A percentile compares a stretch with the other conserved stretches of the same genome.
These are phyloP conservation scores for Didymella glomerata DNA, from an alignment of 2,329 filamentous ascomycete species.

Conservation along the genomic window DNA sequence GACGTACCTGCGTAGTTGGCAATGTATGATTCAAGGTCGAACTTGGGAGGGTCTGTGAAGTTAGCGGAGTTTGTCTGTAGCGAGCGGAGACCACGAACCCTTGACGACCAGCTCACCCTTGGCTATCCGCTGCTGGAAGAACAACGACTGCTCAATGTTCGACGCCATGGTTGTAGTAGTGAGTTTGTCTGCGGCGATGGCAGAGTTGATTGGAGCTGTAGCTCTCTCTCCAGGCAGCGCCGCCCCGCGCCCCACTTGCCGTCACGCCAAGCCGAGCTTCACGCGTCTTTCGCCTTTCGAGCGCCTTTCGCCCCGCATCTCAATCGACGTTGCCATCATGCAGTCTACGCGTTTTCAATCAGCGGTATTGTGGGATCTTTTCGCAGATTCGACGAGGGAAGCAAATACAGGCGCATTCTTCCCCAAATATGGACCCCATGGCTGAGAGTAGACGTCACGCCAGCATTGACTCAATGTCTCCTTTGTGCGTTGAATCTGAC, in stretches of 20 bases:
- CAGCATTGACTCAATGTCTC: neutral
- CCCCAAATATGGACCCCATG: neutral
- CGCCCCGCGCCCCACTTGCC: conserved; percentile 10
- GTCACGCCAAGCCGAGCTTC: conserved; percentile 13
- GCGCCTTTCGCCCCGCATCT: neutral
- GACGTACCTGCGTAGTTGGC: conserved; percentile 81
- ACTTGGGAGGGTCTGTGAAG: conserved; percentile 75
- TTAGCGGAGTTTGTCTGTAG: conserved; percentile 27
- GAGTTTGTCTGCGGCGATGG: conserved; percentile 23
- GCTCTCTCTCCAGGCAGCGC: conserved; percentile 17
- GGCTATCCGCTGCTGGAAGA: conserved; percentile 44
- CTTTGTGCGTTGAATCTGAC: neutral
- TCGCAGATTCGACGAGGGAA: no score
- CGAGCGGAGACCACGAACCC: conserved; percentile 29
- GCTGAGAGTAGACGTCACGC: neutral
- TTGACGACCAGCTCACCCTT: conserved; percentile 44
- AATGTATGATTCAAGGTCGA: conserved; percentile 91
- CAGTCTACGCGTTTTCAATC: neutral
- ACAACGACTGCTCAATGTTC: conserved; percentile 47
- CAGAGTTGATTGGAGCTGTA: conserved; percentile 23
- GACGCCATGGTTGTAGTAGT: conserved; percentile 41
- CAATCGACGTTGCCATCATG: neutral
- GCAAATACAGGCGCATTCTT: no score
- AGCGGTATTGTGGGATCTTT: neutral
- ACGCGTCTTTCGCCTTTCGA: neutral